Base-by-base conservation (phyloP, 2,329 filamentous ascomycete genomes). In the Xylariaceae sp. region DNA sequence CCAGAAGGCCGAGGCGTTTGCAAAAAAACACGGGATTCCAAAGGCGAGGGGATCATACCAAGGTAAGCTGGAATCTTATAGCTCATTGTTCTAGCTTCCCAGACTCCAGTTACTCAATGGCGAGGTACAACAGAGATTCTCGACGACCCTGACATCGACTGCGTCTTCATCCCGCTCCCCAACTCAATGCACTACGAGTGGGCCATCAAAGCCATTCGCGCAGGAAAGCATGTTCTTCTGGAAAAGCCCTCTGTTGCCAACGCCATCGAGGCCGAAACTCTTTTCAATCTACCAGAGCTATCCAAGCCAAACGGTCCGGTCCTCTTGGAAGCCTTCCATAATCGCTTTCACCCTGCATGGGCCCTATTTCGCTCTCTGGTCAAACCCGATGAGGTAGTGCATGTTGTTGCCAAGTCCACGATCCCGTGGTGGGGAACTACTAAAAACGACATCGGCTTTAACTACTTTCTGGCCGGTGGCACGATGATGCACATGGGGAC, bases 161-260 rank as follows among this genome's bases (percentile, higher is more conserved):
- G 72, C 16, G 73, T 82, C 46, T 81, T 79, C 63, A 77, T 81
- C 53, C 71, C 77, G 6, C 68, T 81, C 3, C 74, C 75, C 5
- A 71, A 70, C 49, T 67, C 69, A 4, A 62, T 74, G 8, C 73
- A 75, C 59, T 69, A 65, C 44, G 73, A 78, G 61, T 81, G 76
- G 75, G 71, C 77, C 8, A 59, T 76, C 15, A 73, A 74, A 49
- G 72, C 77, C 2, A 66, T 83, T 19, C 61, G 67, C 19, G 73
- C 73, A 2, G 76, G 76, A 3, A 82, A 81, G 58, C 78, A 82
- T 59, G 78, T 83, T 18, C 71, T 83, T 0, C 65, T 81, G 2
- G 80, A 82, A 62, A 81, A 81, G 62, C 79, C 79, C 0, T 71
- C 73, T 0, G 71, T 70, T n/a, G 71, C 71, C 22, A 81, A 79